These are phyloP conservation scores for Barnettozyma sucrosica DNA, from an alignment of 805 yeast genomes.

Conservation along the genomic window DNA sequence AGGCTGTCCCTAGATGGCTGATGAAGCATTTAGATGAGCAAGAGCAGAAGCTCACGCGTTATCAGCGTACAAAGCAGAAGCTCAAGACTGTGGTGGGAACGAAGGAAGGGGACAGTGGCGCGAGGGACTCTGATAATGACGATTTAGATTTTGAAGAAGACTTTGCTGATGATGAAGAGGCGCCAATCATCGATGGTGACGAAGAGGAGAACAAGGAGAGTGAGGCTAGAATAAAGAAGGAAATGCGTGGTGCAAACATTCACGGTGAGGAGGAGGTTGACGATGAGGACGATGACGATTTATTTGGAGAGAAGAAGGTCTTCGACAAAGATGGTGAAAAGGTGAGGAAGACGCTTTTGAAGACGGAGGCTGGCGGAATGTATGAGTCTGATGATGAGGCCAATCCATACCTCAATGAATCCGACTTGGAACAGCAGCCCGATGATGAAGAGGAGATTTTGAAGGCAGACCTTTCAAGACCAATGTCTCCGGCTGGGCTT, in stretches of 20 bases:
- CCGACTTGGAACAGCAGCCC: conserved; percentile 54
- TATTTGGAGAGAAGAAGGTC: conserved; percentile 59
- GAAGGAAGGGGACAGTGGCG: conserved; percentile 31
- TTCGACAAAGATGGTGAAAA: conserved; percentile 90
- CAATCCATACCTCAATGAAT: conserved; percentile 75
- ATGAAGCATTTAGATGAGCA: conserved; percentile 82
- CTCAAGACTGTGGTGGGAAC: conserved; percentile 44
- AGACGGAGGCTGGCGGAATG: conserved; percentile 74
- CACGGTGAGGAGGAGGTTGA: conserved; percentile 52
- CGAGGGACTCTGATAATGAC: conserved; percentile 75
- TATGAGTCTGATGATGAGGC: conserved; percentile 78
- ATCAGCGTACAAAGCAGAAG: conserved; percentile 41
- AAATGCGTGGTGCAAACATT: conserved; percentile 77
- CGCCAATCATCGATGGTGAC: conserved; percentile 92
- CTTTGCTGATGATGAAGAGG: conserved; percentile 98
- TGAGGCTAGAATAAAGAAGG: conserved; percentile 76
- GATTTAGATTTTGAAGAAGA: conserved; percentile 94
- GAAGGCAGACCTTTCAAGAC: conserved; percentile 32
- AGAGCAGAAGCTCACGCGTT: conserved; percentile 45
- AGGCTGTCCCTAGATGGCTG: conserved; percentile 84
- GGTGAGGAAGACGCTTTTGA: conserved; percentile 73
- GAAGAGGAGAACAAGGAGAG: conserved; percentile 92
- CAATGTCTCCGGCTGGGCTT: conserved; percentile 20
- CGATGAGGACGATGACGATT: conserved; percentile 59
- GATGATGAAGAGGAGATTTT: conserved; percentile 35